Conservation (phyloP, 345 rosid species). For the Leavenworthia alabamica region DNA sequence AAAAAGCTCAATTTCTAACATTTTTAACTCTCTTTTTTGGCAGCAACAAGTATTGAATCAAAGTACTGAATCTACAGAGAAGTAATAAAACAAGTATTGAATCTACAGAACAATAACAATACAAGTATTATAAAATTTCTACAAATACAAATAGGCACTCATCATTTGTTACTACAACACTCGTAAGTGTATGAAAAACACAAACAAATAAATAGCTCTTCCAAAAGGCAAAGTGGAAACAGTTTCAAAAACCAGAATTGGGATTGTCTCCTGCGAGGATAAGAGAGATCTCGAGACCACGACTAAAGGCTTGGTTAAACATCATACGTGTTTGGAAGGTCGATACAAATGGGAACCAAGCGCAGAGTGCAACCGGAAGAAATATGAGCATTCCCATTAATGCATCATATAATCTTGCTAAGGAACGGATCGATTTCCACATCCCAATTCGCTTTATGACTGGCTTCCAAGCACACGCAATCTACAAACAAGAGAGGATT, state of each 20-base stretch:
- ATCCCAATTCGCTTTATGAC: conserved; percentile 58
- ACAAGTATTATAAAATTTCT: conserved; percentile 1
- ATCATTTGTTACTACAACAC: conserved; percentile 2
- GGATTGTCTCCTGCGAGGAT: conserved; percentile 97
- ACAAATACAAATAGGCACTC: conserved; percentile 1
- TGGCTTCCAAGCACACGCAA: conserved; percentile 94
- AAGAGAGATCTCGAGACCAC: conserved; percentile 88
- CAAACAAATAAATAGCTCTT: background rate
- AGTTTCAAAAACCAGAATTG: conserved; percentile 41
- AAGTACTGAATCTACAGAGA: background rate
- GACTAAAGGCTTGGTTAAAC: conserved; percentile 96
- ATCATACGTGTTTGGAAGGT: conserved; percentile 96
- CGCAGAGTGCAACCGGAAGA: conserved; percentile 68
- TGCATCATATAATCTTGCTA: conserved; percentile 80
- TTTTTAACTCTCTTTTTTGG: no score
- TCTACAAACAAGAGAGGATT: conserved; percentile 35
- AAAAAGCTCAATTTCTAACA: no score
- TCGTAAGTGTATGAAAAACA: conserved; percentile 1
- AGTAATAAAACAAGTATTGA: background rate
- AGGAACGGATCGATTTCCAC: conserved; percentile 88
- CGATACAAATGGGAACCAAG: conserved; percentile 96
- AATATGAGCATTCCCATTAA: conserved; percentile 95
- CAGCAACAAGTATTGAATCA: no score
- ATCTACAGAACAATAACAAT: background rate
- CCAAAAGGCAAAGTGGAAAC: background rate